These are phyloP conservation scores for Teratosphaeria nubilosa DNA, from an alignment of 2,329 filamentous ascomycete species.

Conservation along the genomic window DNA sequence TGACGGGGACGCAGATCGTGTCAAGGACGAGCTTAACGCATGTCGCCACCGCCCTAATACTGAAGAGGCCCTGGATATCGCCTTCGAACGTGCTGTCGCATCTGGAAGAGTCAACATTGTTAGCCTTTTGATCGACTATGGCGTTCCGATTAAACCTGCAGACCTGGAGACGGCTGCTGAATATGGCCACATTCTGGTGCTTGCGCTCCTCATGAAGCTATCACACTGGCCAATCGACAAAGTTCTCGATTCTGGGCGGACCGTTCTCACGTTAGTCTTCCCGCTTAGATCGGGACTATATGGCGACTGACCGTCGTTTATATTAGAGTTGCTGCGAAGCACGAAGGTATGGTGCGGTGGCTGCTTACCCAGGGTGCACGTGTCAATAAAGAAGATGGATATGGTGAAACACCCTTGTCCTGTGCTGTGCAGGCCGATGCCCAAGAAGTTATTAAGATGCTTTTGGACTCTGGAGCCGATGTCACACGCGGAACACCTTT, in stretches of 20 bases:
- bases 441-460: background rate
- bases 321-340: slow-evolving; percentile 1
- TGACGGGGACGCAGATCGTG: background rate
- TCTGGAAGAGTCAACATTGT: slow-evolving; percentile 1
- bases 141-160: background rate
- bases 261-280: slow-evolving; percentile 1
- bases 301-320: background rate
- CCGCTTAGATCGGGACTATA: background rate
- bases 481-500: slow-evolving; percentile 2
- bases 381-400: slow-evolving; percentile 1
- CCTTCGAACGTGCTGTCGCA: slow-evolving; percentile 1
- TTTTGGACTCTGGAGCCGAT: slow-evolving; percentile 1
- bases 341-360: slow-evolving; percentile 1
- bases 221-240: background rate
- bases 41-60: background rate
- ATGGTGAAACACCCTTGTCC: slow-evolving; percentile 1
- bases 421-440: background rate
- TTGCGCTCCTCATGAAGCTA: background rate
- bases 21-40: slow-evolving; percentile 1
- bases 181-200: slow-evolving; percentile 1
- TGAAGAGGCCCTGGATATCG: background rate
- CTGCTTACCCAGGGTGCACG: background rate
- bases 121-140: slow-evolving; percentile 1
- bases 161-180: slow-evolving; percentile 1
- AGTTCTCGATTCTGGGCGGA: background rate